These are phyloP conservation scores for Akanthomyces lecanii DNA, from an alignment of 2,329 filamentous ascomycete species.

Conservation along the genomic window DNA sequence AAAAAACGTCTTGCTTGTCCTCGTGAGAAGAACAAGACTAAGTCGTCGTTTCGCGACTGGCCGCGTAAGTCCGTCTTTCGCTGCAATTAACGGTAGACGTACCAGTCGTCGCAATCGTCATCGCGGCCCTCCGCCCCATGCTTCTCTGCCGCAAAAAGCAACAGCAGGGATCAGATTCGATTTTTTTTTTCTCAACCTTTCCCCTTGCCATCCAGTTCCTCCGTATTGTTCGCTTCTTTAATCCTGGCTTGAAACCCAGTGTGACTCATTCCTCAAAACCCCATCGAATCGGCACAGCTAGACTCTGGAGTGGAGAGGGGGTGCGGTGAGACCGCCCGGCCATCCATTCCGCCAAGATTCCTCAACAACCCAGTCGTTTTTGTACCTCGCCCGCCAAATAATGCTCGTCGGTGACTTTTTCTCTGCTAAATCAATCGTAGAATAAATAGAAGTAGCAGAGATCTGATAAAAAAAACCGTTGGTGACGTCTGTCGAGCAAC, in stretches of 20 bases:
- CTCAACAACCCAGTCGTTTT: neutral
- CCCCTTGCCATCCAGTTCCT: neutral
- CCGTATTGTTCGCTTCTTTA: conserved; percentile 3
- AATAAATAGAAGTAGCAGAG: conserved; percentile 3
- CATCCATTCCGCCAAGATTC: conserved; percentile 3
- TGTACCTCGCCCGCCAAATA: conserved; percentile 10
- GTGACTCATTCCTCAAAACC: conserved; percentile 12
- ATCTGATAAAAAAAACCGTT: conserved; percentile 13
- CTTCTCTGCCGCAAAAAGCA: neutral
- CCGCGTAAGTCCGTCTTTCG: neutral
- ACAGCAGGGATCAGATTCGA: neutral
- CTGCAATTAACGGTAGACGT: neutral
- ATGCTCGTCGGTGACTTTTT: conserved; percentile 11
- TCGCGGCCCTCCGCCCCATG: neutral
- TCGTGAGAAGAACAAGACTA: neutral
- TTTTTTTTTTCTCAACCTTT: neutral
- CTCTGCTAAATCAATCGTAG: neutral
- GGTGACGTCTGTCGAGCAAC: neutral
- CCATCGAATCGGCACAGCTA: conserved; percentile 12
- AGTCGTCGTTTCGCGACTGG: neutral
- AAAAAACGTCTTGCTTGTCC: neutral
- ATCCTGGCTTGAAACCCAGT: conserved; percentile 12
- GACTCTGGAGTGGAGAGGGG: neutral
- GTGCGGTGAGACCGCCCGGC: neutral
- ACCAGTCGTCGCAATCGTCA: neutral